Evolutionary conservation across 148 eudicot species (phyloP).

Genomic region (Polygonum maritimum): DNA sequence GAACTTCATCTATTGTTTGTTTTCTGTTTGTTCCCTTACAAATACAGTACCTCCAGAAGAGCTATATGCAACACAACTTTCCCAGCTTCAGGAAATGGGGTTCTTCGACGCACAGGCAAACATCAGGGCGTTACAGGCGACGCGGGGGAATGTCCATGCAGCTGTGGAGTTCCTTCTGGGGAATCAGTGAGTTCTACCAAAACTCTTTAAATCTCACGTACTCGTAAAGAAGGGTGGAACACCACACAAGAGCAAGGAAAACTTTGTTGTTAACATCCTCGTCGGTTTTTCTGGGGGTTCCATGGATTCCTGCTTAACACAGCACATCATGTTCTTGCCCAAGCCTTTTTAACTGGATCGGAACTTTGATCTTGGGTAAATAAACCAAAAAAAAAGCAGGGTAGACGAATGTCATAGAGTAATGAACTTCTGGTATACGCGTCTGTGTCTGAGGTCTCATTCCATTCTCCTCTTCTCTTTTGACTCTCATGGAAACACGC

Average conservation of each 20-base stretch:
- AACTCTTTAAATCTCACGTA: not conserved
- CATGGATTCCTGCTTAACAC: not conserved
- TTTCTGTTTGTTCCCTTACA: no score
- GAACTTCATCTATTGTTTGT: not conserved
- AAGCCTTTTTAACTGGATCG: not conserved
- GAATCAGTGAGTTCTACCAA: conserved; percentile 30
- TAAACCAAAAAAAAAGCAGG: not conserved
- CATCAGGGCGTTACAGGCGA: conserved; percentile 76
- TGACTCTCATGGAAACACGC: not conserved
- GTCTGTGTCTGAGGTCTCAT: conserved; percentile 3
- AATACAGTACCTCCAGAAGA: conserved; percentile 81
- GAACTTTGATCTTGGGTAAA: not conserved
- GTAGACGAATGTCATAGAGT: not conserved
- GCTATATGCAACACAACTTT: conserved; percentile 81
- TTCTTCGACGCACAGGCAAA: conserved; percentile 85
- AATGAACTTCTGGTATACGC: not conserved
- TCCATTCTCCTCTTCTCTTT: not conserved
- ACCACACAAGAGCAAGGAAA: not conserved
- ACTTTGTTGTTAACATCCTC: not conserved
- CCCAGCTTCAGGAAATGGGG: conserved; percentile 98
- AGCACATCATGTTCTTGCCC: not conserved
- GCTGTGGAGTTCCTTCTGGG: conserved; percentile 90
- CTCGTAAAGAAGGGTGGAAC: not conserved
- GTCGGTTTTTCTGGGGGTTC: not conserved
- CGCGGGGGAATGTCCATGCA: conserved; percentile 88